Percentiles rank a stretch among this genome's conserved stretches.
Evolutionary conservation across 148 eudicot genomes (phyloP).

Genomic region (Rhododendron ferrugineum): DNA sequence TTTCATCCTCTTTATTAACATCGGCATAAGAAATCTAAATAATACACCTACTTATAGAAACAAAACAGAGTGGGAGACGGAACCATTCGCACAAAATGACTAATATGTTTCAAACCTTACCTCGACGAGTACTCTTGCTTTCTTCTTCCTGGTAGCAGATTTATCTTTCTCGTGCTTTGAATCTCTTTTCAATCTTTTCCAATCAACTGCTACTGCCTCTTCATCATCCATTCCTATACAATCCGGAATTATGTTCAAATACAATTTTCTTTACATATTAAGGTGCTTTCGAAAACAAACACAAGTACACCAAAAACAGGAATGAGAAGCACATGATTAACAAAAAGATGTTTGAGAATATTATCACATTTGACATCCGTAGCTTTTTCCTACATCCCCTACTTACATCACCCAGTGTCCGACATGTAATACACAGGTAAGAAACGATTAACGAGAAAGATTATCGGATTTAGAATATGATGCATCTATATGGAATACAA

Average conservation of each 20-base stretch:
- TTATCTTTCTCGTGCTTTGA: slow-evolving; percentile 42
- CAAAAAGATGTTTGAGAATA: background rate
- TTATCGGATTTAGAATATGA: background rate
- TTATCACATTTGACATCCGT: background rate
- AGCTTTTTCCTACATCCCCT: background rate
- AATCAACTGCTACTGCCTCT: slow-evolving; percentile 16
- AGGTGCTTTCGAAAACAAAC: background rate
- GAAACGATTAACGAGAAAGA: background rate
- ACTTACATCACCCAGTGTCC: background rate
- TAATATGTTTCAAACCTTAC: slow-evolving; percentile 25
- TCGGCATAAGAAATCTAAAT: background rate
- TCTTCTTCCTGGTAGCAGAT: slow-evolving; percentile 52
- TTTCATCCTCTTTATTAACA: background rate
- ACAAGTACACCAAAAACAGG: background rate
- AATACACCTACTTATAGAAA: background rate
- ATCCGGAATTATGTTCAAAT: background rate
- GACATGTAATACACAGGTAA: background rate
- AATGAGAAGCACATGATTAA: background rate
- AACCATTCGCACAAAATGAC: background rate
- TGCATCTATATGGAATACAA: background rate
- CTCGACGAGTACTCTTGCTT: slow-evolving; percentile 72
- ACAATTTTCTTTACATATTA: background rate
- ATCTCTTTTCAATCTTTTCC: slow-evolving; percentile 31
- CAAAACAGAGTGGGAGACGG: background rate
- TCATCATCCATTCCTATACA: slow-evolving; percentile 42